Evolutionary conservation across 2,329 filamentous ascomycete genomes (phyloP), one percentile per base, ranked within the genome.

Genomic region (Verticillium isaacii): DNA sequence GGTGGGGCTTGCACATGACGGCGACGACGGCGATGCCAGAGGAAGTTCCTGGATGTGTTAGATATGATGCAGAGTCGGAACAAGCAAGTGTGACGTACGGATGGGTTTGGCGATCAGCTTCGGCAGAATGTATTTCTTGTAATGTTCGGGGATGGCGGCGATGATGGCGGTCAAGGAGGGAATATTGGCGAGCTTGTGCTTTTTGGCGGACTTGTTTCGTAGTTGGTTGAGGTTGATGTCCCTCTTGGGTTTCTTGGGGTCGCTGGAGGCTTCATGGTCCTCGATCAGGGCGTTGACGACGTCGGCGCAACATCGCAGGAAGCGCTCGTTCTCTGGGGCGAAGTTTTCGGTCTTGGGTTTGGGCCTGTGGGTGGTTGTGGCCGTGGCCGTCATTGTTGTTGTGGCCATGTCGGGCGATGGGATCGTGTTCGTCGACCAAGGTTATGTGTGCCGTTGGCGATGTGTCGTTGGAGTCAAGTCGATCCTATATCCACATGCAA

Each of bases 1-100:
- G 85, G 75, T 99, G 95, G 29, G 95, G 95, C 77, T 99, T 99
- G 84, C 95, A 98, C 95, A 99, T 99, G 68, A 99, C 96, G 54
- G 96, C 95, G 56, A 99, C 95, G 9, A 99, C 95, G 2, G 95
- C 95, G 69, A 99, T 99, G 62, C 95, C 95, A 59, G 93, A 97
- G 0, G 94, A 96, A 17, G 94, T 97, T 69, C 92, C 88, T 91
- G 66, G 9, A n/a, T 5, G 12, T 14, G 5, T 39, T 29, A 58
- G 57, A 14, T 29, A 8, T 3, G 11, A 29, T 29, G 8, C 7
- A 2, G 8, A 8, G 23, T n/a, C 56, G 25, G 15, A 61, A 39
- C 34, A 5, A 25, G 36, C 2, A 39, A 25, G 54, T n/a, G 7
- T 5, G 50, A 79, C 84, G 70, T 83, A 90, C 91, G 85, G 63